Evolutionary conservation across 768 basidiomycete genomes (phyloP).

Genomic region (Pleurotus djamor): DNA sequence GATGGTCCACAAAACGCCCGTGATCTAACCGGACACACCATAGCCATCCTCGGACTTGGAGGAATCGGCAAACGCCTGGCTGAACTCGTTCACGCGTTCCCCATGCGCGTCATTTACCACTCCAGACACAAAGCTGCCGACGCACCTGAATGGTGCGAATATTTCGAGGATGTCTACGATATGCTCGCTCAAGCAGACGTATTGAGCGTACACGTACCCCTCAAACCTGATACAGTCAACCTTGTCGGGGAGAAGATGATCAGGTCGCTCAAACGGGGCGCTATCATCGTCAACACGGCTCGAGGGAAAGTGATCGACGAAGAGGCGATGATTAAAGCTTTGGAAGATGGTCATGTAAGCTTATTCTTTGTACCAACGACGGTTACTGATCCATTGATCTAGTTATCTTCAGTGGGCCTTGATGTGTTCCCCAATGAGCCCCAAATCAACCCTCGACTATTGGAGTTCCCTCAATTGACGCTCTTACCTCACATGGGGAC

Average conservation of each 20-base stretch:
- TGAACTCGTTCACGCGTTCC: constrained; percentile 74
- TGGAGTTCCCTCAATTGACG: constrained; percentile 81
- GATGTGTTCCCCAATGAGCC: constrained; percentile 91
- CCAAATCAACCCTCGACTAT: constrained; percentile 69
- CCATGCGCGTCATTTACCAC: constrained; percentile 89
- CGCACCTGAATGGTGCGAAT: constrained; percentile 75
- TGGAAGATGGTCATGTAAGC: constrained; percentile 86
- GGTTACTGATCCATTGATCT: constrained; percentile 9
- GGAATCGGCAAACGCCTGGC: constrained; percentile 75
- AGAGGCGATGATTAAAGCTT: constrained; percentile 78
- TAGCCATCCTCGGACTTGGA: constrained; percentile 75
- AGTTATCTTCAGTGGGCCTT: constrained; percentile 80
- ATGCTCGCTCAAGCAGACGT: constrained; percentile 77
- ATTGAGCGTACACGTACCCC: constrained; percentile 82
- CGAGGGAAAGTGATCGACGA: constrained; percentile 92
- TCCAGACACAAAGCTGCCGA: constrained; percentile 53
- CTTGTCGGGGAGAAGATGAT: constrained; percentile 78
- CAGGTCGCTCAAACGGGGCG: constrained; percentile 70
- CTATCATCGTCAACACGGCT: constrained; percentile 84
- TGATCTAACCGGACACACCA: constrained; percentile 66
- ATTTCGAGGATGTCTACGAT: constrained; percentile 59
- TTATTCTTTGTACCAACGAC: not conserved
- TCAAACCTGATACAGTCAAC: constrained; percentile 70
- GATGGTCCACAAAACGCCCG: constrained; percentile 46
- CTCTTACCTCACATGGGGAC: constrained; percentile 94